A percentile compares a stretch with the other conserved stretches of the same genome.
Conservation (phyloP, 129 eudicot genomes). For the Ambrosia artemisiifolia region DNA sequence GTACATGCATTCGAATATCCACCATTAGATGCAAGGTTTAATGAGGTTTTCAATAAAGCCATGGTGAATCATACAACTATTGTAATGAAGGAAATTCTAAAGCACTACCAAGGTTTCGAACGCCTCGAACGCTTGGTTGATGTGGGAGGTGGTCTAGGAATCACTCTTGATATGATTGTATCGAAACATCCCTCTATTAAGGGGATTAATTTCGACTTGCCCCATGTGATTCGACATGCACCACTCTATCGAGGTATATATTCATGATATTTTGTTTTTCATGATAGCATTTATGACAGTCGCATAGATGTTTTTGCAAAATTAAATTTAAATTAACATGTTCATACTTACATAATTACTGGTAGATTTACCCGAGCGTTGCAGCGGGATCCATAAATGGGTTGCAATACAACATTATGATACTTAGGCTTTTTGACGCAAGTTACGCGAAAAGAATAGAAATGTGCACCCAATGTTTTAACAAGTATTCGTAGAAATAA, state of each 20-base stretch:
- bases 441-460: too few species aligned
- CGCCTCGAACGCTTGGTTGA: slow-evolving; percentile 24
- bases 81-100: slow-evolving; percentile 24
- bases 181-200: slow-evolving; percentile 25
- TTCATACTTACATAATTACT: too few species aligned
- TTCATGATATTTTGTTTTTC: not conserved
- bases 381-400: too few species aligned
- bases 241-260: slow-evolving; percentile 28
- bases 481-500: too few species aligned
- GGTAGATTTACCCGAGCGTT: too few species aligned
- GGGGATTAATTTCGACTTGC: slow-evolving; percentile 41
- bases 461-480: too few species aligned
- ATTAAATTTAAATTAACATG: too few species aligned
- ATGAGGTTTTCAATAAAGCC: slow-evolving; percentile 25
- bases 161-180: slow-evolving; percentile 20
- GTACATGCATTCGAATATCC: slow-evolving; percentile 3
- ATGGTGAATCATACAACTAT: slow-evolving; percentile 29
- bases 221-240: slow-evolving; percentile 33
- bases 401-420: too few species aligned
- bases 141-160: slow-evolving; percentile 44
- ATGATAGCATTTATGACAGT: too few species aligned
- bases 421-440: too few species aligned
- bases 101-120: slow-evolving; percentile 31
- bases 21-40: slow-evolving; percentile 14
- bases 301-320: too few species aligned